A percentile compares a stretch with the other conserved stretches of the same genome.
These are phyloP conservation scores for Podospora australis DNA, from an alignment of 495 filamentous ascomycete genomes.

Conservation along the genomic window DNA sequence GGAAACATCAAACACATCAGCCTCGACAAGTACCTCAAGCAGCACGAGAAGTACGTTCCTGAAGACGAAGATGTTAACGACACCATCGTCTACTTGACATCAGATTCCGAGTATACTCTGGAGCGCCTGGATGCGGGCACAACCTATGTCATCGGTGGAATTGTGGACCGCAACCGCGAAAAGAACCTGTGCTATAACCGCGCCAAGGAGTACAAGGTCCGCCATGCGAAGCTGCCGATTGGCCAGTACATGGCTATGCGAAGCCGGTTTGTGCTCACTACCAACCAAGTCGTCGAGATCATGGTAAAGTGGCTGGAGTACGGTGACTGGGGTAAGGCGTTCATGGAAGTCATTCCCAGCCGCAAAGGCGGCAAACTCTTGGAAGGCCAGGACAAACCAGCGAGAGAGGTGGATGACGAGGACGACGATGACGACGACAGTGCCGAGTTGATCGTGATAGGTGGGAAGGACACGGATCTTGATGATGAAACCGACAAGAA, in stretches of 20 bases:
- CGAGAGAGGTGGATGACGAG: slow-evolving; percentile 20
- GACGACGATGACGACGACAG: slow-evolving; percentile 11
- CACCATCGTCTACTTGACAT: slow-evolving; percentile 73
- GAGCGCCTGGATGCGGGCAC: slow-evolving; percentile 73
- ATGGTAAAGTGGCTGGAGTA: slow-evolving; percentile 87
- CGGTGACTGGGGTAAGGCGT: slow-evolving; percentile 85
- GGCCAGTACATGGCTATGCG: slow-evolving; percentile 86
- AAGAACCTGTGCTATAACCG: slow-evolving; percentile 89
- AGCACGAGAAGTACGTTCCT: slow-evolving; percentile 18
- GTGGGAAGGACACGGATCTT: background rate
- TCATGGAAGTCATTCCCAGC: slow-evolving; percentile 77
- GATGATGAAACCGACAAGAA: background rate
- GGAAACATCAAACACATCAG: background rate
- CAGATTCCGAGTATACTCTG: slow-evolving; percentile 77
- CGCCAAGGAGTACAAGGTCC: slow-evolving; percentile 65
- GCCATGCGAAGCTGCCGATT: slow-evolving; percentile 87
- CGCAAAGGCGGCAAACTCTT: slow-evolving; percentile 67
- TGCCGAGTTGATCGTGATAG: background rate
- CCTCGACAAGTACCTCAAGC: background rate
- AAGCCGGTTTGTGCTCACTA: slow-evolving; percentile 73
- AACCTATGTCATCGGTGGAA: slow-evolving; percentile 86
- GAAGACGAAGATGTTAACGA: slow-evolving; percentile 33
- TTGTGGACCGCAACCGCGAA: slow-evolving; percentile 92
- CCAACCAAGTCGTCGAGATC: slow-evolving; percentile 94
- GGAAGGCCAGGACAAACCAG: slow-evolving; percentile 20